Evolutionary conservation across 1,284 basidiomycete genomes (phyloP).

Genomic region (Cerioporus squamosus): DNA sequence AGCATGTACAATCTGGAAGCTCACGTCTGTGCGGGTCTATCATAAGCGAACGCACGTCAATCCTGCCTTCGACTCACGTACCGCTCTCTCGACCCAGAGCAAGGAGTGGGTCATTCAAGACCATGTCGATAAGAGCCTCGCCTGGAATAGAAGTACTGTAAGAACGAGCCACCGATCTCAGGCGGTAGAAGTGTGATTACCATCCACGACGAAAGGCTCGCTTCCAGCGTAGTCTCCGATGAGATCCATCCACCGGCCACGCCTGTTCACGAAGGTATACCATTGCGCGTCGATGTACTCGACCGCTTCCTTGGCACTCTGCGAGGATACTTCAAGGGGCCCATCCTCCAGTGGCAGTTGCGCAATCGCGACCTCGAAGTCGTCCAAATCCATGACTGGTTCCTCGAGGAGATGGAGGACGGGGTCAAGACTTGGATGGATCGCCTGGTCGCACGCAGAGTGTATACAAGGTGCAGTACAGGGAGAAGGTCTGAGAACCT

Average conservation of each 20-base stretch:
- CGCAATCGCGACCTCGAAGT: slow-evolving; percentile 27
- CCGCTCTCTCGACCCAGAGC: slow-evolving; percentile 51
- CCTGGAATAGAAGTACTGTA: slow-evolving; percentile 41
- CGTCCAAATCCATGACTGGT: slow-evolving; percentile 38
- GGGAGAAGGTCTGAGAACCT: neutral
- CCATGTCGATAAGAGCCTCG: slow-evolving; percentile 61
- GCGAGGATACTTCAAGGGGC: neutral
- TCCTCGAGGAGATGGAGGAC: neutral
- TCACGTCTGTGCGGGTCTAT: slow-evolving; percentile 42
- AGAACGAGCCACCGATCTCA: neutral
- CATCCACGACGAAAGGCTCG: slow-evolving; percentile 71
- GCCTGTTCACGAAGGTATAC: slow-evolving; percentile 30
- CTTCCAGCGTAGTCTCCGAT: slow-evolving; percentile 71
- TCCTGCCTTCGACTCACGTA: slow-evolving; percentile 25
- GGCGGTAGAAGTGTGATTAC: slow-evolving; percentile 36
- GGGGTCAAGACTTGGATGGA: neutral
- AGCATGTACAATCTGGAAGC: slow-evolving; percentile 69
- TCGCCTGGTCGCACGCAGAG: too few species aligned
- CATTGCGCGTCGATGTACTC: slow-evolving; percentile 32
- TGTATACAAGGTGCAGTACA: too few species aligned
- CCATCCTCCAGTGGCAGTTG: slow-evolving; percentile 10
- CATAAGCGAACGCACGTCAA: neutral
- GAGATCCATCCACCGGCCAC: slow-evolving; percentile 67
- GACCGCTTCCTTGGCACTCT: slow-evolving; percentile 22
- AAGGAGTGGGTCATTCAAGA: slow-evolving; percentile 62